Percentiles rank a stretch among this genome's conserved stretches.
These are phyloP conservation scores for Neurospora sp. DNA, from an alignment of 2,329 filamentous ascomycete genomes.

Conservation along the genomic window DNA sequence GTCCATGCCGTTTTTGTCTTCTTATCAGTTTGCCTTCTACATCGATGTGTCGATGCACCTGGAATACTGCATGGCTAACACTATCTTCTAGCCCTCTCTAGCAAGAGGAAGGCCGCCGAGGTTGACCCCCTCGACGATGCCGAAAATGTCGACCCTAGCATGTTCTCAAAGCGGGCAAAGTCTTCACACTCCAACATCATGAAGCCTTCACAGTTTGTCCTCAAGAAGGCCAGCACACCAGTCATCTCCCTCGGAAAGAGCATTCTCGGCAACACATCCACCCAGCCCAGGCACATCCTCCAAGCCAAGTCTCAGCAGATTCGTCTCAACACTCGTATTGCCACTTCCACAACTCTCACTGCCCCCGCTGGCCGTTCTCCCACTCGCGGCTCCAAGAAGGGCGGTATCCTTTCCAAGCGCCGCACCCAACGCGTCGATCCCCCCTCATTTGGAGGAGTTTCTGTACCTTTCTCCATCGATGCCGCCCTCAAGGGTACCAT, in stretches of 20 bases:
- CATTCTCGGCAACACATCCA: slow-evolving; percentile 24
- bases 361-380: slow-evolving; percentile 77
- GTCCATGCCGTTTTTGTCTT: not conserved
- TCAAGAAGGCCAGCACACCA: slow-evolving; percentile 32
- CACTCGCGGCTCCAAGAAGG: slow-evolving; percentile 45
- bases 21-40: not conserved
- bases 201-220: slow-evolving; percentile 38
- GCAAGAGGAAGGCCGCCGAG: slow-evolving; percentile 50
- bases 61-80: slow-evolving; percentile 18
- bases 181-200: slow-evolving; percentile 33
- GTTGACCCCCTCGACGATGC: slow-evolving; percentile 40
- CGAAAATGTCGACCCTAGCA: slow-evolving; percentile 52
- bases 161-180: slow-evolving; percentile 52
- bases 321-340: slow-evolving; percentile 33
- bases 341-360: slow-evolving; percentile 45
- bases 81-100: slow-evolving; percentile 30
- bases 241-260: slow-evolving; percentile 19
- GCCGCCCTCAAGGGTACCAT: slow-evolving; percentile 73
- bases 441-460: slow-evolving; percentile 45
- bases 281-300: slow-evolving; percentile 35
- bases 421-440: slow-evolving; percentile 62
- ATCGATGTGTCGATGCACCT: not conserved
- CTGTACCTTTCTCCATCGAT: slow-evolving; percentile 72
- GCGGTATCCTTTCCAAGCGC: slow-evolving; percentile 58
- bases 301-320: slow-evolving; percentile 43